Conservation (phyloP, 2,329 filamentous ascomycete genomes). For the Gaeumannomyces sp. region DNA sequence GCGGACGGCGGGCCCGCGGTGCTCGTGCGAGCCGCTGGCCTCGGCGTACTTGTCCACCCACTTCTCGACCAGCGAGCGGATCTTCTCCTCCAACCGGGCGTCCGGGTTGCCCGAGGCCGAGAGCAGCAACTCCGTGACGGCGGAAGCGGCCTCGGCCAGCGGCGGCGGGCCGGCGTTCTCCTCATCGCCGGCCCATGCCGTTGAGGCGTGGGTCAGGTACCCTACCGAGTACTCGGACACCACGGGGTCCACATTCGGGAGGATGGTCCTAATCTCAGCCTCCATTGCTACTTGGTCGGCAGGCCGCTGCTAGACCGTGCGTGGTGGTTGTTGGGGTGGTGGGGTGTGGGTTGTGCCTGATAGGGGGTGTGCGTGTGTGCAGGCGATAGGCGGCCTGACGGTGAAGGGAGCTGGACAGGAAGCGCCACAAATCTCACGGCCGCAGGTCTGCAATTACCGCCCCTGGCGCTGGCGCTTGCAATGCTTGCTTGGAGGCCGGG, state of each 20-base stretch:
- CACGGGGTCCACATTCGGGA: constrained; percentile 82
- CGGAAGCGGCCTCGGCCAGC: constrained; percentile 73
- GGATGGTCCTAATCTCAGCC: constrained; percentile 73
- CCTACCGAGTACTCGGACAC: constrained; percentile 90
- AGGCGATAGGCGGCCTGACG: neutral
- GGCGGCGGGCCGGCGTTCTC: constrained; percentile 57
- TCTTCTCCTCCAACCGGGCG: constrained; percentile 64
- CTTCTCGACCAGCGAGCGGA: constrained; percentile 79
- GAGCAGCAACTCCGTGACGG: constrained; percentile 81
- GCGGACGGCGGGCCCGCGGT: constrained; percentile 69
- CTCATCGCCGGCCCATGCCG: constrained; percentile 65
- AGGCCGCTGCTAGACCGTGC: neutral
- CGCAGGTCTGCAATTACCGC: constrained; percentile 5
- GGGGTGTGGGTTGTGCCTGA: neutral
- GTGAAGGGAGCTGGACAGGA: neutral
- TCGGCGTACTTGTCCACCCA: constrained; percentile 79
- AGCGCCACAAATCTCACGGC: constrained; percentile 2
- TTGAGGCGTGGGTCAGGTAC: constrained; percentile 90
- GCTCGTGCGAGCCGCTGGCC: constrained; percentile 61
- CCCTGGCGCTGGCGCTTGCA: neutral
- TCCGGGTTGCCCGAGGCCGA: constrained; percentile 87
- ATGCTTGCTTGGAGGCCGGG: neutral
- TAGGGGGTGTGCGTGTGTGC: neutral
- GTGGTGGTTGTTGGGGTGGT: neutral
- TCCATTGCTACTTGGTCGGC: constrained; percentile 54